Base-by-base conservation (phyloP, 371 early-diverging fungal species). In the Circinella umbellata region DNA sequence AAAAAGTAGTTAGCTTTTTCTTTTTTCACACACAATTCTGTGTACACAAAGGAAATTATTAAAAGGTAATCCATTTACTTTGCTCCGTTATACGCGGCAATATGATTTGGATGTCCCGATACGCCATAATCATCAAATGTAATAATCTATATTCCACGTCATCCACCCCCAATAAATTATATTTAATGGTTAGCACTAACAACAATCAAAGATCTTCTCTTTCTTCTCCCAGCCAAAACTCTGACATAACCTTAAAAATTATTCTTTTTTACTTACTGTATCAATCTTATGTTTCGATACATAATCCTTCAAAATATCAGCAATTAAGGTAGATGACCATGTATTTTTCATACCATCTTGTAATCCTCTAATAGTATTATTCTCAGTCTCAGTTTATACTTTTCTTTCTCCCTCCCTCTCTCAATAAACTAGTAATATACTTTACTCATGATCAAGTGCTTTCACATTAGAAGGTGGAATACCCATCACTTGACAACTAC, bases 121-220 rank as follows among this genome's bases (percentile, higher is more conserved):
- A 99, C 91, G 9, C 99, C 99, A 42, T 88, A 73, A 9, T 83
- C 75, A 81, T 99, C 99, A 89, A 99, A 99, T 0, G 98, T 99
- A 54, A 98, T 86, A 36, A 99, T 83, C 89, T 92, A 78, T 10
- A 27, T 27, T 27, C 27, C 51, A 60, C 37, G 20, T 42, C 42
- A 42, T 42, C 11, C 42, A 39, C 11, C 11, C 42, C 42, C 42
- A 42, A 42, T 11, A 42, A 42, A 42, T 9, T 9, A 42, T 42
- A 42, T 27, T 27, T 27, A 27, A 27, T 27, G 27, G 27, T 27
- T 27, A 27, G 2, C 42, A 42, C 42, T 2, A 42, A 42, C 42
- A 42, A 9, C 11, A 9, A 61, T 34, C 9, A 57, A 34, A 64
- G 49, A 38, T 9, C n/a, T n/a, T n/a, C 61, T 68, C 20, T 11